phyloP scores from a whole-genome alignment of 768 basidiomycete genomes.

The Pilatotrama ljubarskyi region DNA sequence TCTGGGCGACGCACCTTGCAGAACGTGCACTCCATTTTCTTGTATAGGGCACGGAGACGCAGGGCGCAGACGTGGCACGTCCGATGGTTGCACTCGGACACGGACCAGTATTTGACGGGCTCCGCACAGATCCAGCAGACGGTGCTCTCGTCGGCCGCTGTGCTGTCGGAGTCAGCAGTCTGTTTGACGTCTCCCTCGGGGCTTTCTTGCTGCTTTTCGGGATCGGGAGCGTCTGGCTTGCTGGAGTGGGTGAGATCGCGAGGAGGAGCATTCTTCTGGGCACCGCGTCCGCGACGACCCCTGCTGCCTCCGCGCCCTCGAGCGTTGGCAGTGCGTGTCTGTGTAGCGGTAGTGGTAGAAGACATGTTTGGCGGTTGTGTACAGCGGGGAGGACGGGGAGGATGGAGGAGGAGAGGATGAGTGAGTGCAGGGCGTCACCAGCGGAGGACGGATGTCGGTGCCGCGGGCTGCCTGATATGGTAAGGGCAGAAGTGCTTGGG shows the following conservation, averaged over 20 bases:
- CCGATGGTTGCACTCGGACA: slow-evolving; percentile 90
- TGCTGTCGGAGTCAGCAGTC: slow-evolving; percentile 3
- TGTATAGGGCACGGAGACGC: slow-evolving; percentile 87
- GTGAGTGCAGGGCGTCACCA: neutral
- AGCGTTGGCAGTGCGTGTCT: slow-evolving; percentile 9
- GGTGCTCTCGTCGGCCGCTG: slow-evolving; percentile 38
- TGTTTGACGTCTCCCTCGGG: slow-evolving; percentile 4
- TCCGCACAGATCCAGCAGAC: slow-evolving; percentile 96
- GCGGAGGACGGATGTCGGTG: neutral
- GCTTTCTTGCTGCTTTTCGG: neutral
- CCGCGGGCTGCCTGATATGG: neutral
- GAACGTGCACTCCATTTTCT: slow-evolving; percentile 91
- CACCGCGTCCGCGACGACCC: slow-evolving; percentile 21
- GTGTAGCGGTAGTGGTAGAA: slow-evolving; percentile 3
- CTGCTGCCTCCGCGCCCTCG: slow-evolving; percentile 25
- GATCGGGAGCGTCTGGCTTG: neutral
- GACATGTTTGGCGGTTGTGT: neutral
- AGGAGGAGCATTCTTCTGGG: slow-evolving; percentile 2
- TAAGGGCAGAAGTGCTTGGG: neutral
- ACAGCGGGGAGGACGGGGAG: neutral
- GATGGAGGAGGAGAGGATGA: neutral
- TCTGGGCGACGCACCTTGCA: slow-evolving; percentile 70
- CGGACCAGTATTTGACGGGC: slow-evolving; percentile 84
- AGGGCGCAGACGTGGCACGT: slow-evolving; percentile 95
- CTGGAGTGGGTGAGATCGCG: neutral